Base-by-base conservation (phyloP, 129 eudicot genomes). In the Helichrysum umbraculigerum region DNA sequence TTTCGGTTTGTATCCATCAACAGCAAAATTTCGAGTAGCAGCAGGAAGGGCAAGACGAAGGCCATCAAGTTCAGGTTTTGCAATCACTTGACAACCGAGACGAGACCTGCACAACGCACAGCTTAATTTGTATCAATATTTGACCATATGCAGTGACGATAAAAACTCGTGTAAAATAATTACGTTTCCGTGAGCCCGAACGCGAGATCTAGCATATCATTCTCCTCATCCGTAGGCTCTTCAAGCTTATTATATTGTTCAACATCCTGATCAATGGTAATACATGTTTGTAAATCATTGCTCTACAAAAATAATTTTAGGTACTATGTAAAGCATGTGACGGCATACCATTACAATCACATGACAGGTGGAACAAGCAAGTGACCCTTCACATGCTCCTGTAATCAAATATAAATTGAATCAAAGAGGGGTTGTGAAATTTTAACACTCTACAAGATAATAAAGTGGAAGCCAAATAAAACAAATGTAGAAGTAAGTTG, bases 311-410 rank as follows among this genome's bases (percentile, higher is more conserved):
- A 29, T 4, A 32, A 64, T 17, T 30, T 57, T 19, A n/a, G 62
- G 69, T 34, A 64, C 42, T 6, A 4, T 14, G 2, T 25, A 25
- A 25, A 64, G 44, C 14, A 16, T 30, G 6, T 16, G 19, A 64
- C 1, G 20, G 25, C 69, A 16, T 64, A 64, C 69, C 71, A 67
- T 67, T 67, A 67, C 71, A 39, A 67, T 35, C 52, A 67, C 71
- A 20, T 67, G 71, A 67, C 71, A 67, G 29, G 71, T 67, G 30
- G 71, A 89, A 76, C 95, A 89, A 62, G 95, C 89, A 70, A 85
- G 86, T 5, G 89, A 86, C 56, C 87, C 71, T 67, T 67, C 71
- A 21, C 71, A 67, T 74, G 91, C 95, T 63, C 91, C 91, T 89
- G 86, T 28, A 72, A 79, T 39, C 52, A 66, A 10, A 3, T 35